Percentiles rank a stretch among this genome's conserved stretches.
Evolutionary conservation across 2,329 filamentous ascomycete species (phyloP).

Genomic region (Sporothrix luriei): DNA sequence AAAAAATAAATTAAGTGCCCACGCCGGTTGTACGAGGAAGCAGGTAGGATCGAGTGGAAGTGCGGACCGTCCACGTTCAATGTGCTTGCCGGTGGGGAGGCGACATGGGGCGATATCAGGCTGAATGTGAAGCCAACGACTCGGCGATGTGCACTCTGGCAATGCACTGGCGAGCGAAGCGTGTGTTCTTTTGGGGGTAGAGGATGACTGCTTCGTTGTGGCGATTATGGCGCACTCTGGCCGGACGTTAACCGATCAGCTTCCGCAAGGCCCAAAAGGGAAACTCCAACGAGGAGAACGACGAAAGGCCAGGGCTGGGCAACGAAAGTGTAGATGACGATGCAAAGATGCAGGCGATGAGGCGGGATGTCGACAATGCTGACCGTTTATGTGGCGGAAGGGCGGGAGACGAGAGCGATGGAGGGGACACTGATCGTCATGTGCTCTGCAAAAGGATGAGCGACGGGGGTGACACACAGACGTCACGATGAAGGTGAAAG

Average conservation of each 20-base stretch:
- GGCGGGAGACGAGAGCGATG: not conserved
- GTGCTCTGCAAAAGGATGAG: constrained; percentile 1
- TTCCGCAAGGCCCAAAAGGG: constrained; percentile 11
- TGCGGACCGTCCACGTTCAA: constrained; percentile 1
- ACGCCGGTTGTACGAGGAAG: constrained; percentile 12
- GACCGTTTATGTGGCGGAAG: not conserved
- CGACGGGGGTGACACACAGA: not conserved
- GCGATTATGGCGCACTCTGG: not conserved
- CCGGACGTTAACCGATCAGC: not conserved
- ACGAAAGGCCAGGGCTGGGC: not conserved
- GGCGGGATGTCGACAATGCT: not conserved
- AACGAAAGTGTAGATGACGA: not conserved
- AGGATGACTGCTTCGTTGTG: not conserved
- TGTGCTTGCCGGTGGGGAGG: constrained; percentile 1
- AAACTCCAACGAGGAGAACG: not conserved
- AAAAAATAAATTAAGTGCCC: constrained; percentile 18
- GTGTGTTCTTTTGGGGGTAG: not conserved
- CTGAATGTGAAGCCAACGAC: constrained; percentile 23
- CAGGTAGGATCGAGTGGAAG: constrained; percentile 18
- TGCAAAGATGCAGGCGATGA: constrained; percentile 7
- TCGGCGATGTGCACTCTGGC: not conserved
- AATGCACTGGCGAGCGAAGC: constrained; percentile 1
- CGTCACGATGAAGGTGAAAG: not conserved
- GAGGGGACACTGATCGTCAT: constrained; percentile 6
- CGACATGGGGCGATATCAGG: constrained; percentile 23